A percentile compares a stretch with the other conserved stretches of the same genome.
Conservation (phyloP, 805 yeast species). For the Kockiozyma suomiensis region DNA sequence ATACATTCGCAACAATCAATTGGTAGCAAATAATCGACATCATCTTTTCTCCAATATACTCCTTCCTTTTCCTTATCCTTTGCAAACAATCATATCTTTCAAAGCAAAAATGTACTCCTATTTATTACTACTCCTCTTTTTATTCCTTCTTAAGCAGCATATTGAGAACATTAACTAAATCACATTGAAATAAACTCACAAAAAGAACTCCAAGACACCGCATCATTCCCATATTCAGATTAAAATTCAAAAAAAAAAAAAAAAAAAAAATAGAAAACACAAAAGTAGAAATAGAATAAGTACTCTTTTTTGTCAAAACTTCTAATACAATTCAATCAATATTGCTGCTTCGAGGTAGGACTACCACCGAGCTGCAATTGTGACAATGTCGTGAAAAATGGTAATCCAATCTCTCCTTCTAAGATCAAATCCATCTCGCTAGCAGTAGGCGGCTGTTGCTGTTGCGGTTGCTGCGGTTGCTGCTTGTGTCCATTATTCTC, state of each 20-base stretch:
- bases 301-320: neutral
- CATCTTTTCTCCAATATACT: too few species aligned
- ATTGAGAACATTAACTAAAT: too few species aligned
- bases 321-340: neutral
- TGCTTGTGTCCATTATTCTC: neutral
- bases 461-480: neutral
- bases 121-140: too few species aligned
- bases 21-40: too few species aligned
- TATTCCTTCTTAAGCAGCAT: too few species aligned
- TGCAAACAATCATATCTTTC: too few species aligned
- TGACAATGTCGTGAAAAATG: constrained; percentile 27
- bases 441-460: neutral
- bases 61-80: too few species aligned
- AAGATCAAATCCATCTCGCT: neutral
- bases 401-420: constrained; percentile 9
- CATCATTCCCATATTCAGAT: neutral
- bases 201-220: neutral
- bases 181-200: too few species aligned
- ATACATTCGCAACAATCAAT: too few species aligned
- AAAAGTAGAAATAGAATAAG: neutral
- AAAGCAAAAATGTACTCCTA: too few species aligned
- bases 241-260: neutral
- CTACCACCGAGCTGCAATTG: constrained; percentile 11
- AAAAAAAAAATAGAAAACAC: neutral
- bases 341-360: neutral